Conservation (phyloP, 2,329 filamentous ascomycete genomes). For the Zelopaecilomyces penicillatus region DNA sequence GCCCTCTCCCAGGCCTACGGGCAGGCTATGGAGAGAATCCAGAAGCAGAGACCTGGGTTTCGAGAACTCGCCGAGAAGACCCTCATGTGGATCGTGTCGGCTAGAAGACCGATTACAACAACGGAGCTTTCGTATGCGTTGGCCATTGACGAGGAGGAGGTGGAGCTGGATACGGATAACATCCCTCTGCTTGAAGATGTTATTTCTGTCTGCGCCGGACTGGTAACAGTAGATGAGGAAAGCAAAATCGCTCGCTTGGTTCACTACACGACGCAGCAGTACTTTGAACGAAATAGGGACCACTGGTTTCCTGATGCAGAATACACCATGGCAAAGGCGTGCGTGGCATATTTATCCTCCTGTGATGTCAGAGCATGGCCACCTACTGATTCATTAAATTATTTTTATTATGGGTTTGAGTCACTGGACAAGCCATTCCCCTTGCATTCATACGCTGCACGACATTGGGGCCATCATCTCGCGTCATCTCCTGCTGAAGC, state of each 20-base stretch:
- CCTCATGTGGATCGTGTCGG: conserved; percentile 30
- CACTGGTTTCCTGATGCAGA: conserved; percentile 25
- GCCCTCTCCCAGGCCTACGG: neutral
- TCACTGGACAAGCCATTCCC: too few relatives aligned
- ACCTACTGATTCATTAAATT: too few relatives aligned
- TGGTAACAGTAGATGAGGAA: conserved; percentile 30
- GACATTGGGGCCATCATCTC: too few relatives aligned
- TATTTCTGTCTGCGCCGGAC: conserved; percentile 29
- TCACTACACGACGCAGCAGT: conserved; percentile 36
- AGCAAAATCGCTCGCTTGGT: conserved; percentile 29
- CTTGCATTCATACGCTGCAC: too few relatives aligned
- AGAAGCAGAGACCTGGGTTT: conserved; percentile 22
- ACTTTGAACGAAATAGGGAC: conserved; percentile 20
- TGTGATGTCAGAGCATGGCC: too few relatives aligned
- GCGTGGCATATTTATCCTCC: too few relatives aligned
- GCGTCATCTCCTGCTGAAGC: too few relatives aligned
- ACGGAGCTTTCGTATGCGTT: conserved; percentile 32
- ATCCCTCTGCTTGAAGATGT: conserved; percentile 23
- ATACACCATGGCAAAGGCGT: conserved; percentile 13
- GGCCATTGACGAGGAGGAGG: conserved; percentile 20
- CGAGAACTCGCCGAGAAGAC: conserved; percentile 25
- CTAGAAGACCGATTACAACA: conserved; percentile 22
- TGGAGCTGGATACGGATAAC: conserved; percentile 24
- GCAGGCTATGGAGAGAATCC: conserved; percentile 27
- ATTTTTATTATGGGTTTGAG: too few relatives aligned